Evolutionary conservation across 2,329 filamentous ascomycete species (phyloP).

Genomic region (Huntiella abstrusa): DNA sequence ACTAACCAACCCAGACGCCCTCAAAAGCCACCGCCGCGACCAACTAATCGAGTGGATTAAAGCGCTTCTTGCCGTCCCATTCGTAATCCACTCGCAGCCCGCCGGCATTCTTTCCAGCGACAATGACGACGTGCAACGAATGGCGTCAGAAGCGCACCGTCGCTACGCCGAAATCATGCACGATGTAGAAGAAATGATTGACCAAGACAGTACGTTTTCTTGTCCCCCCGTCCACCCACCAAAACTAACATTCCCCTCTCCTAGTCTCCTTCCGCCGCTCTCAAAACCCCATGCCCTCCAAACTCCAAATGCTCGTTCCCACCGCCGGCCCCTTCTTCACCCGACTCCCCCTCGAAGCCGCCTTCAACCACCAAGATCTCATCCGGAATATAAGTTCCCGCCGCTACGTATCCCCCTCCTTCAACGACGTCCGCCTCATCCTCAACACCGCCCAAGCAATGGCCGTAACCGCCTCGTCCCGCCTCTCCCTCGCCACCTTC

Average conservation of each 20-base stretch:
- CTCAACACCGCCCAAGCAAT: constrained; percentile 91
- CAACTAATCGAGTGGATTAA: constrained; percentile 98
- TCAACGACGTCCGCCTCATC: constrained; percentile 87
- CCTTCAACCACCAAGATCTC: constrained; percentile 77
- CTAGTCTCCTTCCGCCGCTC: constrained; percentile 52
- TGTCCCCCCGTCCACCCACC: constrained; percentile 1
- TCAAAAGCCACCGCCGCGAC: constrained; percentile 74
- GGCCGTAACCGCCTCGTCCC: constrained; percentile 45
- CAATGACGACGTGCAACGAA: constrained; percentile 44
- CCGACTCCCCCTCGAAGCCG: constrained; percentile 64
- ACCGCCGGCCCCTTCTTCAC: constrained; percentile 91
- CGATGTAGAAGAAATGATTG: constrained; percentile 80
- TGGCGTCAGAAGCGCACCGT: constrained; percentile 63
- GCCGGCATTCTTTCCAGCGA: constrained; percentile 64
- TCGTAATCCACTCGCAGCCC: constrained; percentile 89
- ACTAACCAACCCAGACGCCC: constrained; percentile 28
- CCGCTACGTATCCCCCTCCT: constrained; percentile 85
- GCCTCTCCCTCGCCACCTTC: constrained; percentile 73
- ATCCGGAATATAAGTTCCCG: constrained; percentile 75
- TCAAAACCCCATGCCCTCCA: constrained; percentile 53
- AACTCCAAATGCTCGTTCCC: constrained; percentile 80
- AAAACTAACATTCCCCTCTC: constrained; percentile 7
- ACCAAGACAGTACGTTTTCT: constrained; percentile 58
- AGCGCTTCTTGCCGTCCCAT: constrained; percentile 78
- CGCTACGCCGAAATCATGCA: constrained; percentile 90